phyloP scores from a whole-genome alignment of 495 filamentous ascomycete species.

The Penicillium subrubescens region DNA sequence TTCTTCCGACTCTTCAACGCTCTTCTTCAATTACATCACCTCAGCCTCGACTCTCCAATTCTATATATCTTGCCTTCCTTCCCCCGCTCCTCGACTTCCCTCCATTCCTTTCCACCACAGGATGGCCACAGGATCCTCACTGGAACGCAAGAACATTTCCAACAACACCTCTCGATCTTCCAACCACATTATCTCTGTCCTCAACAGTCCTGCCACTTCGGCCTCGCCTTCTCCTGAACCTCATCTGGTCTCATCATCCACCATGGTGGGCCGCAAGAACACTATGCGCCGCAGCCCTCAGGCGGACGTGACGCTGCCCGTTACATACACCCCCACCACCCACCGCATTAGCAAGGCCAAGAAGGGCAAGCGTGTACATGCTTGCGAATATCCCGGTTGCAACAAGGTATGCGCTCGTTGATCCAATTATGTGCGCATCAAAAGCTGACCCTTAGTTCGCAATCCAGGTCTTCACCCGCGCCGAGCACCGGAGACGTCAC shows the following conservation, averaged over 20 bases:
- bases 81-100: background rate
- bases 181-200: conserved; percentile 12
- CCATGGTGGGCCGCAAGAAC: conserved; percentile 26
- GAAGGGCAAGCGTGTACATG: conserved; percentile 80
- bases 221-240: conserved; percentile 20
- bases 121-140: conserved; percentile 20
- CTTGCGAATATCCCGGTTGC: conserved; percentile 64
- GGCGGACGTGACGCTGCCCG: conserved; percentile 30
- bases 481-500: conserved; percentile 83
- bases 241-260: conserved; percentile 9
- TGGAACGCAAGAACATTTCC: conserved; percentile 10
- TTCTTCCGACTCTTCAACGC: conserved; percentile 1
- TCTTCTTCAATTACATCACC: conserved; percentile 16
- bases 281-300: conserved; percentile 23
- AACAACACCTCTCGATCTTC: conserved; percentile 6
- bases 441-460: conserved; percentile 19
- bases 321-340: conserved; percentile 66
- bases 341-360: conserved; percentile 80
- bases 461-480: conserved; percentile 73
- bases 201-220: conserved; percentile 17
- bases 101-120: conserved; percentile 8
- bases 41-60: conserved; percentile 4
- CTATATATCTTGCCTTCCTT: conserved; percentile 20
- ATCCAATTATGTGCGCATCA: background rate
- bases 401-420: conserved; percentile 55